Base-by-base conservation (phyloP, 2,329 filamentous ascomycete genomes). In the Calonectria multiphialidica region DNA sequence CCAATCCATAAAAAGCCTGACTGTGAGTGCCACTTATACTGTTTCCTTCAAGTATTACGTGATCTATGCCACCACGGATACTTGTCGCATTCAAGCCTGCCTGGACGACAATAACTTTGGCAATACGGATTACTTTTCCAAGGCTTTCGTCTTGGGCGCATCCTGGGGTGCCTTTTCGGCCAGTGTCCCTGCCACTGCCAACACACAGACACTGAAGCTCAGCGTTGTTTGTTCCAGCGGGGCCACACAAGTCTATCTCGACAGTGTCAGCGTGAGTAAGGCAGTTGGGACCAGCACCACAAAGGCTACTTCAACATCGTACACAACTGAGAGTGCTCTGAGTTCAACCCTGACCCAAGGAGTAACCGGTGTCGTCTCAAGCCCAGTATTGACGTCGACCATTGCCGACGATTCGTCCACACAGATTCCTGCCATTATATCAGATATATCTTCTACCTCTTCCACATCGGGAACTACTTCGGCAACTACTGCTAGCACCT, bases 71-170 rank as follows among this genome's bases (percentile, higher is more conserved):
- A 61, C 44, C 15, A 40, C 35, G 30, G 50, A 64, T 35, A 45
- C 45, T 5, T 69, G 66, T 37, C 45, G 47, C 9, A 44, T 69
- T n/a, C 57, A 49, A 7, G 66, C 45, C 37, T 63, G 55, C 47
- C 50, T 62, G 21, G 57, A 47, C 18, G 15, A 1, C 55, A 42
- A 45, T 37, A 63, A 55, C 57, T 63, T 55, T 25, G 45, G n/a
- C 9, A 69, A 28, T 47, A 44, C 25, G 13, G 57, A 53, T 18
- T 65, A 65, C 45, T 55, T 69, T 13, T 21, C 35, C 33, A 44
- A 35, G 50, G 50, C 50, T 30, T 55, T 33, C 23, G 21, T 55
- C 37, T 35, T 40, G n/a, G 37, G 33, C n/a, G 35, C 35, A n/a
- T 30, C 25, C 9, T 53, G 28, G 23, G 30, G 42, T 5, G 45